phyloP scores from a whole-genome alignment of 202 grass and related monocot species.

The Saccharum hybrid region DNA sequence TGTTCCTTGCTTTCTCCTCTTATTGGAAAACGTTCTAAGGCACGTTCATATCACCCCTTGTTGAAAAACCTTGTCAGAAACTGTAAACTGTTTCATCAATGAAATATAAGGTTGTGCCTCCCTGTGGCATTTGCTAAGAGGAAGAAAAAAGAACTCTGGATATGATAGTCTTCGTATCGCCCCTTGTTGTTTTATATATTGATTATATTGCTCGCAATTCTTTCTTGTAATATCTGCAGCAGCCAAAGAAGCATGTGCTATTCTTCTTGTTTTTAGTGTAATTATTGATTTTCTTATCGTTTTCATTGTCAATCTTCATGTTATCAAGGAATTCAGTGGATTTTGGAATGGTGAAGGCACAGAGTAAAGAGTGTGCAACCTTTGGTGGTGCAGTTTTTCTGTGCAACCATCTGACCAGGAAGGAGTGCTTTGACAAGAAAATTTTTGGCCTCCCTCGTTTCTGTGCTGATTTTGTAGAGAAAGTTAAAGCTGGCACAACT shows the following conservation, averaged over 20 bases:
- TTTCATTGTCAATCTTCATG: conserved; percentile 28
- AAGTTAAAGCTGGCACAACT: conserved; percentile 57
- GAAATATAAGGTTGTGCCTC: neutral
- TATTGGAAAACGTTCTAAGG: neutral
- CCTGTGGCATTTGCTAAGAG: neutral
- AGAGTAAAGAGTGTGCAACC: conserved; percentile 30
- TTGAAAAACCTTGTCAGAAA: neutral
- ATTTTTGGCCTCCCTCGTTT: conserved; percentile 54
- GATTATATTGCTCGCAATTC: neutral
- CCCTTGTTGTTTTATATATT: conserved; percentile 10
- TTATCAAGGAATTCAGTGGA: conserved; percentile 45
- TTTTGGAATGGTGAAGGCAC: conserved; percentile 42
- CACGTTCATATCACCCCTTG: neutral
- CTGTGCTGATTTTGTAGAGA: conserved; percentile 51
- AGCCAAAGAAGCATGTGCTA: conserved; percentile 15
- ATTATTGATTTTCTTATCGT: conserved; percentile 13
- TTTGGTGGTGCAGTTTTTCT: conserved; percentile 62
- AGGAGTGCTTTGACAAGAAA: conserved; percentile 58
- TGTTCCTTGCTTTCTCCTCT: neutral
- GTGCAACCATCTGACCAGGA: conserved; percentile 46
- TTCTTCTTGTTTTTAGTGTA: conserved; percentile 16
- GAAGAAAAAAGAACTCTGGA: neutral
- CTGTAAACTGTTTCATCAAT: conserved; percentile 2
- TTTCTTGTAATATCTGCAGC: conserved; percentile 12
- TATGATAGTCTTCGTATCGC: neutral